Base-by-base conservation (phyloP, 352 stramenopile species). In the Plasmopara halstedii region DNA sequence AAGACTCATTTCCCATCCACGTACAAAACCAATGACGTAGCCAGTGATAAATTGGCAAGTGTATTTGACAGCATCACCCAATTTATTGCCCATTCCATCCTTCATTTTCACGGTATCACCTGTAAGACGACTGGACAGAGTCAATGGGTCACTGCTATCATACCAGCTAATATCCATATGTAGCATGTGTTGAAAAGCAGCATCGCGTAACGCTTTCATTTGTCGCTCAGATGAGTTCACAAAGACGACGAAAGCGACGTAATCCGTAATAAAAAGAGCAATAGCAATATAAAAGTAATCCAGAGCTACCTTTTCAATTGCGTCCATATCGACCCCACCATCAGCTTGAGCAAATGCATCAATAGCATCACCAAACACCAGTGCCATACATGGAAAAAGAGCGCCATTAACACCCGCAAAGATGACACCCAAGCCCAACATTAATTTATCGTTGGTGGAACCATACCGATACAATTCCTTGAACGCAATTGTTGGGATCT, bases 71-170 rank as follows among this genome's bases (percentile, higher is more conserved):
- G 46, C 48, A 38, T 79, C 64, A 18, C 62, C 46, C 5, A 79
- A 53, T 40, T 79, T 75, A 15, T 65, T 33, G 17, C 62, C 65
- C 65, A 73, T 74, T n/a, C 56, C 67, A 35, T 77, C 56, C 40
- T 72, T 73, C 31, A 73, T 73, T 25, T 72, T 73, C 38, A 72
- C 53, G 0, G 67, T 77, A 26, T 73, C 66, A 14, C 60, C 65
- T 7, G 53, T 64, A 11, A 76, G 35, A 3, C 58, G 62, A 39
- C 46, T 71, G 4, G 63, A 53, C 1, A 78, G 42, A 31, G 63
- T 31, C 6, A 67, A 49, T 2, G 57, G 43, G 21, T 78, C 60
- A 29, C 35, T 44, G 1, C 4, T n/a, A 31, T 79, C 68, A 48
- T 73, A 75, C 68, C 68, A 79, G 1, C 22, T 27, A 4, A 79